Conservation (phyloP, 805 yeast species). For the Schizosaccharomyces pombe region DNA sequence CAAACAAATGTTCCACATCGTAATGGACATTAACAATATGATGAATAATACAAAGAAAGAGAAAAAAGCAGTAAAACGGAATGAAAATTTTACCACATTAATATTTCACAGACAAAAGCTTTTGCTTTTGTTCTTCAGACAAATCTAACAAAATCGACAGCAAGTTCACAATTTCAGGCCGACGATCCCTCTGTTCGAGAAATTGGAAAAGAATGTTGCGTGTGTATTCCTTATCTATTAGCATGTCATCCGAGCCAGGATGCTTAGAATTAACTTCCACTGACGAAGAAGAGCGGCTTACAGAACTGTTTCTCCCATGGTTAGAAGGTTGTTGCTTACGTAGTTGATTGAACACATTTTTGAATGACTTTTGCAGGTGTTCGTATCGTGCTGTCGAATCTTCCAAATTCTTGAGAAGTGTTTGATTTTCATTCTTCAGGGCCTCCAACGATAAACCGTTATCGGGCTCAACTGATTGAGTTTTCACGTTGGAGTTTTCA, state of each 20-base stretch:
- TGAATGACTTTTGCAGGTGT: not conserved
- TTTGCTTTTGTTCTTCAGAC: not conserved
- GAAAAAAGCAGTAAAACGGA: too few species aligned
- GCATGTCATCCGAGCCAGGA: too few species aligned
- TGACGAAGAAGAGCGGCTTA: not conserved
- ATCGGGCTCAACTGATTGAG: too few species aligned
- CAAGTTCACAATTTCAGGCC: not conserved
- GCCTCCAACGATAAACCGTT: not conserved
- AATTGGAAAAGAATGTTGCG: slow-evolving; percentile 1
- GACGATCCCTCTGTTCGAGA: not conserved
- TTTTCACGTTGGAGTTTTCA: too few species aligned
- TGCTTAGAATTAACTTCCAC: not conserved
- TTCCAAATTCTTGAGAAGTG: not conserved
- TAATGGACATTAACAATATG: too few species aligned
- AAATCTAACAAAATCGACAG: not conserved
- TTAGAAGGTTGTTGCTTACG: not conserved
- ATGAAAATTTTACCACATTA: not conserved
- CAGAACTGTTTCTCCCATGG: not conserved
- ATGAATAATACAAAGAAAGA: too few species aligned
- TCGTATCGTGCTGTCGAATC: not conserved
- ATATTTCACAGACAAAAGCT: not conserved
- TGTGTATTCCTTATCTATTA: not conserved
- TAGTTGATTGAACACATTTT: not conserved
- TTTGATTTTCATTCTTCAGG: not conserved
- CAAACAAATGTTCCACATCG: too few species aligned